Conservation (phyloP, 179 eudicot genomes). For the Beta corolliflora region DNA sequence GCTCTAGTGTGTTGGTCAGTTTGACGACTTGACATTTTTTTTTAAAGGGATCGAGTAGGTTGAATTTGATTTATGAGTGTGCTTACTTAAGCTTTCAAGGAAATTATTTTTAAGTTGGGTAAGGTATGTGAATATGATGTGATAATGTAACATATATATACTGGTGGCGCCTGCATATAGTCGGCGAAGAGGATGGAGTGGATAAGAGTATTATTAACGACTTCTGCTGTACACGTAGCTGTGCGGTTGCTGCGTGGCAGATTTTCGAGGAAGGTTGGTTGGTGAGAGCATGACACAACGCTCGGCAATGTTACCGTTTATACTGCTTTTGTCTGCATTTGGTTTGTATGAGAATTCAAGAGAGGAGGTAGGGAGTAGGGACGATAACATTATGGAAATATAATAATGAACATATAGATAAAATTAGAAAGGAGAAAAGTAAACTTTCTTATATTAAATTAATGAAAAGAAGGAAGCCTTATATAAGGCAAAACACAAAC, state of each 20-base stretch:
- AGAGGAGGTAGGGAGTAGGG: too few relatives aligned
- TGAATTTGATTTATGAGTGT: not conserved
- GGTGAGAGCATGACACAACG: constrained; percentile 1
- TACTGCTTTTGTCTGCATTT: too few relatives aligned
- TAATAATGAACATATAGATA: too few relatives aligned
- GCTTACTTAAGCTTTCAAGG: not conserved
- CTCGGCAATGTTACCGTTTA: too few relatives aligned
- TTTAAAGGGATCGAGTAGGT: too few relatives aligned
- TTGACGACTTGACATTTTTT: constrained; percentile 17
- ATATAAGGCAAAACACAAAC: too few relatives aligned
- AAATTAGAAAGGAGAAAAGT: too few relatives aligned
- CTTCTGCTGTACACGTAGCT: constrained; percentile 16
- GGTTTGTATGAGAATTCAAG: too few relatives aligned
- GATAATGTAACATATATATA: not conserved
- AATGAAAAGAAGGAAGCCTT: too few relatives aligned
- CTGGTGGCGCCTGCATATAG: not conserved
- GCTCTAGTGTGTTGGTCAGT: constrained; percentile 25
- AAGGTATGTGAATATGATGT: not conserved
- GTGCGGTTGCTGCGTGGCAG: constrained; percentile 18
- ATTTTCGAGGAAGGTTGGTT: not conserved
- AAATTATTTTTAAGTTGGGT: not conserved
- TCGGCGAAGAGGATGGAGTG: not conserved
- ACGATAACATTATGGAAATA: too few relatives aligned
- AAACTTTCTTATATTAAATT: too few relatives aligned
- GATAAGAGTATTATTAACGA: too few relatives aligned